Conservation (phyloP, 2,329 filamentous ascomycete species). For the Furcasterigmium furcatum region DNA sequence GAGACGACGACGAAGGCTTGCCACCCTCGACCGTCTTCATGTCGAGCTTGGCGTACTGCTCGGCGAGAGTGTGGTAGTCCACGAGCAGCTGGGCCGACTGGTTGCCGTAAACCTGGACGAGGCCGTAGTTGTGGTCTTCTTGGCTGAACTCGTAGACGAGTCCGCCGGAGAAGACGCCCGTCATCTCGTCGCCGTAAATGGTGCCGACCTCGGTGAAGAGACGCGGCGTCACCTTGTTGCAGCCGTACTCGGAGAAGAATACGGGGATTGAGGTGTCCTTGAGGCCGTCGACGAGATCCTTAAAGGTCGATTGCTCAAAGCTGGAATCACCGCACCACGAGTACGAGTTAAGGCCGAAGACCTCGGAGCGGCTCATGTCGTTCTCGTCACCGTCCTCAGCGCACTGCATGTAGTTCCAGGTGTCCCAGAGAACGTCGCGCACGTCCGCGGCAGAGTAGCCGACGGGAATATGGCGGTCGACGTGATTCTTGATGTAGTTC, state of each 20-base stretch:
- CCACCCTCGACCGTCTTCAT: constrained; percentile 62
- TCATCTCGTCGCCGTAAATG: constrained; percentile 72
- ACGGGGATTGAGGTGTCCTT: constrained; percentile 64
- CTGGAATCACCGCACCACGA: constrained; percentile 68
- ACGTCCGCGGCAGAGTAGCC: constrained; percentile 83
- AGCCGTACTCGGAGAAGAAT: constrained; percentile 82
- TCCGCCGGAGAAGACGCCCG: constrained; percentile 65
- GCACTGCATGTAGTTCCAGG: constrained; percentile 75
- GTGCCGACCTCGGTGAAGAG: constrained; percentile 72
- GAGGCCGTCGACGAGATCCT: constrained; percentile 64
- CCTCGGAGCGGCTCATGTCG: constrained; percentile 64
- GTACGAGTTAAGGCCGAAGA: constrained; percentile 74
- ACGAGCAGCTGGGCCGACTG: constrained; percentile 53
- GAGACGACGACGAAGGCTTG: constrained; percentile 51
- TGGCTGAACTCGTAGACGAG: constrained; percentile 80
- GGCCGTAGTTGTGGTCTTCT: constrained; percentile 63
- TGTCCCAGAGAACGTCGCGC: constrained; percentile 68
- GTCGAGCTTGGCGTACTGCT: constrained; percentile 73
- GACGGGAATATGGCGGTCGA: constrained; percentile 67
- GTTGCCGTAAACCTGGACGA: constrained; percentile 60
- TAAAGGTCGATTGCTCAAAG: constrained; percentile 60
- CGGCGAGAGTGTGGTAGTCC: constrained; percentile 72
- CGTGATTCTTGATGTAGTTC: constrained; percentile 72
- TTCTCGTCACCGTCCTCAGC: constrained; percentile 47
- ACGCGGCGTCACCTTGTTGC: constrained; percentile 69